phyloP scores from a whole-genome alignment of 1,284 basidiomycete species.

The Sporisorium graminicola region DNA sequence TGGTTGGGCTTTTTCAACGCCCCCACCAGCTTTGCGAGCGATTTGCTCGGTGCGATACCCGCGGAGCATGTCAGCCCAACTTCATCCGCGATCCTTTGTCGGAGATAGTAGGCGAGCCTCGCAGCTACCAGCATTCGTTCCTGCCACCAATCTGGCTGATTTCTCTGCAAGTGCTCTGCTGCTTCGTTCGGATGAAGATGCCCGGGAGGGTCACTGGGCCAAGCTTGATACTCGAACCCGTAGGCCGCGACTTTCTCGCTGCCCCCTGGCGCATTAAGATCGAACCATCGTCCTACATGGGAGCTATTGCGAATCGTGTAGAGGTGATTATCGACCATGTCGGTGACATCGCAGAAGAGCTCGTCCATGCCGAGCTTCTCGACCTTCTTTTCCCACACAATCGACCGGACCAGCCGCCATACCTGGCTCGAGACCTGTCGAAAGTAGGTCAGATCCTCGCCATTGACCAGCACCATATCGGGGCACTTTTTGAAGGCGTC shows the following conservation, averaged over 20 bases:
- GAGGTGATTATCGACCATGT: slow-evolving; percentile 66
- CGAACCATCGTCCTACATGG: slow-evolving; percentile 27
- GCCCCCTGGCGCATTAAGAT: slow-evolving; percentile 10
- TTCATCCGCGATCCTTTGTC: slow-evolving; percentile 61
- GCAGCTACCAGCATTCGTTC: slow-evolving; percentile 56
- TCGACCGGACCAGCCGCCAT: slow-evolving; percentile 61
- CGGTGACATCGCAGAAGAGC: slow-evolving; percentile 70
- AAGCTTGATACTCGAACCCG: slow-evolving; percentile 58
- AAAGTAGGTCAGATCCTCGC: slow-evolving; percentile 70
- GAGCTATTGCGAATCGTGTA: not conserved
- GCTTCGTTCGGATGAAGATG: slow-evolving; percentile 27
- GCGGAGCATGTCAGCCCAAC: slow-evolving; percentile 69
- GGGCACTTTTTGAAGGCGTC: slow-evolving; percentile 67
- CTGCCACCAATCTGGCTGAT: slow-evolving; percentile 42
- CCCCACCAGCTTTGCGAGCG: slow-evolving; percentile 69
- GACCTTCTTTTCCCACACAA: slow-evolving; percentile 59
- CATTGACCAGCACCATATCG: slow-evolving; percentile 69
- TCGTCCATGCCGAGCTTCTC: slow-evolving; percentile 71
- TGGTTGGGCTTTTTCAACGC: slow-evolving; percentile 69
- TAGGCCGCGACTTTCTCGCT: not conserved
- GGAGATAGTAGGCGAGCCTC: slow-evolving; percentile 66
- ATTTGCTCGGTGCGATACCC: slow-evolving; percentile 68
- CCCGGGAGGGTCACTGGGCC: slow-evolving; percentile 31
- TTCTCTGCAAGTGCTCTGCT: slow-evolving; percentile 11
- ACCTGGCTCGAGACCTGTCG: slow-evolving; percentile 63